Base-by-base conservation (phyloP, 495 filamentous ascomycete genomes). In the Lasiosphaeriaceae sp. region DNA sequence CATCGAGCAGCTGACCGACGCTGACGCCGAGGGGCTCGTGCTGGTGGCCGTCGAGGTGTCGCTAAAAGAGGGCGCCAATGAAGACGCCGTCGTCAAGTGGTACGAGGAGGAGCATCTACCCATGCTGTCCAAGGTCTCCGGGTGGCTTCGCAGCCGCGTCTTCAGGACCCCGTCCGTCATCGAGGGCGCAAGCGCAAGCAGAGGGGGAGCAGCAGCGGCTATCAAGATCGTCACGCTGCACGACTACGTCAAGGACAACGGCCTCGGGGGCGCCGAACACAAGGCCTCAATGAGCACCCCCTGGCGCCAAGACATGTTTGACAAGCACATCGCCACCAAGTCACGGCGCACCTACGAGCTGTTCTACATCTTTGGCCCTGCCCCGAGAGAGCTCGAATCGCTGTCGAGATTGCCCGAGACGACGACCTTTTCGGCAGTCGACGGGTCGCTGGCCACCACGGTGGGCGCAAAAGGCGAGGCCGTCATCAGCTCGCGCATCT, bases 281-380 rank as follows among this genome's bases (percentile, higher is more conserved):
- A 69, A 85, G 62, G 80, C 83, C 4, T 76, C 86, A 20, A 79
- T 79, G 60, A 73, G 71, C 43, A 88, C 86, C 7, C 71, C 79
- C 1, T 83, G 83, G 78, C 69, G 74, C 22, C 71, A 76, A 4
- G 77, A 81, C 49, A 70, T 90, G 31, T 77, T 77, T 61, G 65
- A 65, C 23, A 78, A 83, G n/a, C 75, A 79, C 23, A 81, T 88
- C 23, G 72, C 76, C n/a, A 64, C 71, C 37, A 83, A 79, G 59
- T 75, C 68, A 16, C 76, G 83, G 43, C 73, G 88, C 11, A 71
- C 75, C 1, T 92, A 89, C 70, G 73, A 83, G 48, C 83, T 90
- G 62, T 86, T 89, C 64, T 91, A 90, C 71, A 86, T 86, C 39
- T 92, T 94, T 62, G 87, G 87, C 0, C 81, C 87, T 0, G 87